These are phyloP conservation scores for Durio zibethinus DNA, from an alignment of 345 rosid genomes.

Conservation along the genomic window DNA sequence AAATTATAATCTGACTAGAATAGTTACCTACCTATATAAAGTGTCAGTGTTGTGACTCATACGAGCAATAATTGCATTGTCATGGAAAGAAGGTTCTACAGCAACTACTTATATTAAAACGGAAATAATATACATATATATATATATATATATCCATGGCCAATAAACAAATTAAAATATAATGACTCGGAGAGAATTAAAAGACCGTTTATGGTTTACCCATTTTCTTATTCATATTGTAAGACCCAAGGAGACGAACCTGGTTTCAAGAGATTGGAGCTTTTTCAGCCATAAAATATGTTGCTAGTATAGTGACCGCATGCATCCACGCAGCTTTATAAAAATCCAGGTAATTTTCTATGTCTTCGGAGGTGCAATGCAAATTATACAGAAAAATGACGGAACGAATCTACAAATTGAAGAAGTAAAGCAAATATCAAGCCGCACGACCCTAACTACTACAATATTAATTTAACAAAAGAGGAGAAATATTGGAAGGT, in stretches of 20 bases:
- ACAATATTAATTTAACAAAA: constrained; percentile 16
- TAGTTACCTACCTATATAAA: constrained; percentile 44
- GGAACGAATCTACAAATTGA: constrained; percentile 23
- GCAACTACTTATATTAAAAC: no score
- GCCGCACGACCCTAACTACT: not conserved
- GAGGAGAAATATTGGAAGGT: not conserved
- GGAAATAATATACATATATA: no score
- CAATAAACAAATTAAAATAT: no score
- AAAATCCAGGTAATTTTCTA: not conserved
- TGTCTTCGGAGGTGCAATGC: not conserved
- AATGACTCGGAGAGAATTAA: no score
- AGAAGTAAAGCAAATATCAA: constrained; percentile 11
- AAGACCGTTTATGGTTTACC: no score
- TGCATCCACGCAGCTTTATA: not conserved
- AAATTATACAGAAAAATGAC: constrained; percentile 17
- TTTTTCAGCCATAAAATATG: not conserved
- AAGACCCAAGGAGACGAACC: not conserved
- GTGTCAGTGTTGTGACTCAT: constrained; percentile 77
- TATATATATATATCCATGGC: no score
- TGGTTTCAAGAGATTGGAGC: not conserved
- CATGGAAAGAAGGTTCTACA: no score
- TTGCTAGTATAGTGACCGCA: not conserved
- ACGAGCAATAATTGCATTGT: constrained; percentile 57
- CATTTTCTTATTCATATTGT: not conserved
- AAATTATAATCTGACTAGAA: not conserved